Base-by-base conservation (phyloP, 768 basidiomycete genomes). In the Xerocomellus dryophilus region DNA sequence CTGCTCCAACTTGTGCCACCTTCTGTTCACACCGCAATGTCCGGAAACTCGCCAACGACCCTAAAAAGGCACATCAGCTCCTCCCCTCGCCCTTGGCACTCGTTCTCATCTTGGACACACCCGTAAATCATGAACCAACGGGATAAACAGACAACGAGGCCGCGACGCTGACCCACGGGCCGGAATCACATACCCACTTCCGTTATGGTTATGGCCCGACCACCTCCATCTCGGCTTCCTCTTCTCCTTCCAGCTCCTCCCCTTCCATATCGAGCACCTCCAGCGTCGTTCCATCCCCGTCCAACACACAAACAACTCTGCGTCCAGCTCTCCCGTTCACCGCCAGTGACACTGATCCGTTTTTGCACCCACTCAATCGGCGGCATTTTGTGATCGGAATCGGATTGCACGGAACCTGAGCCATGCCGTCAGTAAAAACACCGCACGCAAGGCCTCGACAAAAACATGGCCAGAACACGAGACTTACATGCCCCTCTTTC, bases 221-320 rank as follows among this genome's bases (percentile, higher is more conserved):
- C 49, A 51, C 57, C 54, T 65, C 68, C 63, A 66, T 60, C 56
- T 62, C 69, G 20, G 20, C 51, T 40, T 71, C 74, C 40, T 71
- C 70, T 8, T 65, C 74, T 52, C 61, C 76, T 66, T 78, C 80
- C 66, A 66, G 66, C 42, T 69, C 71, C 58, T 84, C 83, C 51
- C 78, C 85, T 74, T 89, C 90, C 73, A 92, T 75, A 76, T 92
- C 90, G 62, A 90, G 74, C 42, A 85, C 77, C 73, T 92, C 87
- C 78, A 92, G 66, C 53, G 71, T 73, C 58, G 74, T 77, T 59
- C 88, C 89, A 50, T 76, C 75, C 53, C 70, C 72, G 67, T 88
- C 88, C 66, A 91, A 68, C 51, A 90, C 79, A 68, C 90, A 89
- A 7, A 82, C 88, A 47, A 91, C 84, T 63, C 87, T 76, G 64